These are phyloP conservation scores for Gautieria morchelliformis DNA, from an alignment of 768 basidiomycete species.

Conservation along the genomic window DNA sequence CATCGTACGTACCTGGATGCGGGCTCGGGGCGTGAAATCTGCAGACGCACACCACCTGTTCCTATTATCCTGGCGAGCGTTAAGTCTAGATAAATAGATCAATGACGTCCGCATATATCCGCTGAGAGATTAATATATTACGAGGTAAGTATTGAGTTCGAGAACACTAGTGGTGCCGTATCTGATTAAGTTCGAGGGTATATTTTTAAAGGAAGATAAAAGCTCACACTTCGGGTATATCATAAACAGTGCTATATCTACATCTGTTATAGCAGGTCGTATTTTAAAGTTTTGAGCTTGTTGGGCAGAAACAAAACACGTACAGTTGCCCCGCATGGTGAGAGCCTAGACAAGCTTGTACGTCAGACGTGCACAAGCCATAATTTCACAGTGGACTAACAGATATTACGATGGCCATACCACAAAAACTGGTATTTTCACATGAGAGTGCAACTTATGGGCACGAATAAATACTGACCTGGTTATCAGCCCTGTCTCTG, in stretches of 20 bases:
- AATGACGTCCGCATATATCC: not conserved
- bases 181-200: not conserved
- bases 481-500: not conserved
- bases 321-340: not conserved
- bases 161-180: not conserved
- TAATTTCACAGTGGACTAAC: not conserved
- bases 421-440: not conserved
- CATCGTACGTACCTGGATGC: too few species aligned
- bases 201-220: not conserved
- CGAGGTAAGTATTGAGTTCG: conserved; percentile 3
- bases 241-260: not conserved
- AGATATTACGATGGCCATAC: not conserved
- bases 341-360: not conserved
- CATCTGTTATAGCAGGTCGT: not conserved
- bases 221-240: conserved; percentile 2
- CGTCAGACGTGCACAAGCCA: not conserved
- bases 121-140: not conserved
- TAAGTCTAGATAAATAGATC: not conserved
- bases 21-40: too few species aligned
- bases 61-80: not conserved
- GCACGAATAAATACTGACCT: not conserved
- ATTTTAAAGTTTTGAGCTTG: not conserved
- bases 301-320: not conserved
- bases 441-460: not conserved
- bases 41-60: too few species aligned